Percentiles rank a stretch among this genome's conserved stretches.
phyloP scores from a whole-genome alignment of 371 early-diverging fungal species.

The Haplosporangium sp. region DNA sequence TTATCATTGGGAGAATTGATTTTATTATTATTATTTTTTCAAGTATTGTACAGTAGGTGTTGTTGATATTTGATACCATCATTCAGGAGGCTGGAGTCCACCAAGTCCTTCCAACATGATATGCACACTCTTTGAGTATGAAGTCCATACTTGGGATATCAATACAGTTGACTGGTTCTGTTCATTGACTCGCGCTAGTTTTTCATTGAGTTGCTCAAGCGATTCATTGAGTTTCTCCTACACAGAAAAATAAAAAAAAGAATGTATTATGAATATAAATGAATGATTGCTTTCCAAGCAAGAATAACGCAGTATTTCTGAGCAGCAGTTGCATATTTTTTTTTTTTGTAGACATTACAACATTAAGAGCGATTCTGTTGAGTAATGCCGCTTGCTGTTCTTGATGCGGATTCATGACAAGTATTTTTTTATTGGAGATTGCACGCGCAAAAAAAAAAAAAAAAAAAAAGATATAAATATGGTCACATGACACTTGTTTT shows the following conservation, averaged over 20 bases:
- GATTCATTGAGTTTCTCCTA: conserved; percentile 54
- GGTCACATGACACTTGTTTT: neutral
- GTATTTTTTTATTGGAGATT: neutral
- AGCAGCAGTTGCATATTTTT: no score
- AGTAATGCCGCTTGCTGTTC: conserved; percentile 48
- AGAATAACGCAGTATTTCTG: no score
- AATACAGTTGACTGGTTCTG: conserved; percentile 36
- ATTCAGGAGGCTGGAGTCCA: conserved; percentile 48
- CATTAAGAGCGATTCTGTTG: conserved; percentile 51
- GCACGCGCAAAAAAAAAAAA: neutral
- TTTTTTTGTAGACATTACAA: conserved; percentile 8
- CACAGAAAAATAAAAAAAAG: neutral
- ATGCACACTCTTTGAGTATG: conserved; percentile 39
- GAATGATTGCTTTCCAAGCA: no score
- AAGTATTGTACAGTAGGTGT: neutral
- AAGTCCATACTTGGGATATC: conserved; percentile 47
- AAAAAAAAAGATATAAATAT: neutral
- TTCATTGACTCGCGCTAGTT: conserved; percentile 39
- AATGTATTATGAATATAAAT: neutral
- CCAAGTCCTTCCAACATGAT: conserved; percentile 51
- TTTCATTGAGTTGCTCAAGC: conserved; percentile 42
- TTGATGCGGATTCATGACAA: conserved; percentile 45
- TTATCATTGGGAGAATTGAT: neutral
- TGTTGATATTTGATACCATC: neutral
- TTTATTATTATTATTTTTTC: neutral